Evolutionary conservation across 352 stramenopile genomes (phyloP).

Genomic region (Saprolegnia parasitica): DNA sequence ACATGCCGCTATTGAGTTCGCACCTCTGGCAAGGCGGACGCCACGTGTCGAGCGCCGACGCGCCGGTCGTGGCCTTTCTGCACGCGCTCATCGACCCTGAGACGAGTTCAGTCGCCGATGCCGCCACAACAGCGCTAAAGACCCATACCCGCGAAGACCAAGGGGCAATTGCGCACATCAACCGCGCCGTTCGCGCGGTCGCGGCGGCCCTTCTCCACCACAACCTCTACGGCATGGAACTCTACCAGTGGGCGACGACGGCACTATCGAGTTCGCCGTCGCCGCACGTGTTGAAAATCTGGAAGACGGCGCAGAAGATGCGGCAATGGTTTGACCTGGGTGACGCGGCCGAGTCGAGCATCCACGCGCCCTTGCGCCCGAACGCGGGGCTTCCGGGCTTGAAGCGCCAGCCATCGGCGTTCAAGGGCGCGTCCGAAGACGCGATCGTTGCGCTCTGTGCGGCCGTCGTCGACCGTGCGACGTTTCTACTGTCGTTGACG

Average conservation of each 20-base stretch:
- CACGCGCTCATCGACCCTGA: constrained; percentile 48
- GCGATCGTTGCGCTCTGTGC: constrained; percentile 55
- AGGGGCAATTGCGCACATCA: constrained; percentile 33
- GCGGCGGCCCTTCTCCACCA: constrained; percentile 74
- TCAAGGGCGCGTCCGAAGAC: constrained; percentile 68
- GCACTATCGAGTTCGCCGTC: constrained; percentile 50
- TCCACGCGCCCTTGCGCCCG: constrained; percentile 36
- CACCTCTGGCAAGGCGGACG: constrained; percentile 58
- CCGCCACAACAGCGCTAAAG: constrained; percentile 39
- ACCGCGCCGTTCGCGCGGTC: constrained; percentile 55
- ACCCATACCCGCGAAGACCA: constrained; percentile 11
- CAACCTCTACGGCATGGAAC: constrained; percentile 84
- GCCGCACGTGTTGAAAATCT: constrained; percentile 58
- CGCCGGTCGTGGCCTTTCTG: constrained; percentile 44
- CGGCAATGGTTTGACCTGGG: constrained; percentile 78
- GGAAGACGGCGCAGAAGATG: constrained; percentile 85
- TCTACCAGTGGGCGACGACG: constrained; percentile 40
- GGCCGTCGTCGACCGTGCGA: constrained; percentile 61
- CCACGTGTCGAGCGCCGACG: constrained; percentile 36
- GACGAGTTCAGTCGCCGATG: constrained; percentile 41
- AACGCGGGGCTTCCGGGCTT: constrained; percentile 27
- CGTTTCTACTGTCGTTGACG: constrained; percentile 66
- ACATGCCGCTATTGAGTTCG: constrained; percentile 54
- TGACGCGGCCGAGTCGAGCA: constrained; percentile 37
- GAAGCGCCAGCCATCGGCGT: constrained; percentile 68